Conservation (phyloP, 805 yeast species). For the Dipodascus geniculatus region DNA sequence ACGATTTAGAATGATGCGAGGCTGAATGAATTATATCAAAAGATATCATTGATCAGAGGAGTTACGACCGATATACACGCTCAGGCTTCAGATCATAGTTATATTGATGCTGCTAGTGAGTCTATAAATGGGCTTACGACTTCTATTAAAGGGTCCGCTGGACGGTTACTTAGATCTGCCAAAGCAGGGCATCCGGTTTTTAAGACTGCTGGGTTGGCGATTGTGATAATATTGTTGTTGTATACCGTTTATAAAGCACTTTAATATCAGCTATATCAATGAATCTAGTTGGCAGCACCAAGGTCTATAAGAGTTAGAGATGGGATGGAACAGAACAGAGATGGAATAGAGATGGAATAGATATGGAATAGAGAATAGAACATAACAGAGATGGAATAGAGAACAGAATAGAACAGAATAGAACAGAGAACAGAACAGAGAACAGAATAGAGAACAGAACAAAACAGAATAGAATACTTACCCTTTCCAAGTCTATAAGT, state of each 20-base stretch:
- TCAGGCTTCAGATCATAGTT: conserved; percentile 41
- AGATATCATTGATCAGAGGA: conserved; percentile 49
- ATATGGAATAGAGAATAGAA: no score
- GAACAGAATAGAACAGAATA: no score
- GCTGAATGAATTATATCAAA: conserved; percentile 51
- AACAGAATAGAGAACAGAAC: no score
- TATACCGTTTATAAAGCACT: conserved; percentile 44
- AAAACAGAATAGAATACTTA: conserved; percentile 5
- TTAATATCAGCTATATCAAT: conserved; percentile 13
- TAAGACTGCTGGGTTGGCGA: conserved; percentile 46
- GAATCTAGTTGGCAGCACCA: background rate
- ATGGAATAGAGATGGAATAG: no score
- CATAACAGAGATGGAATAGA: no score
- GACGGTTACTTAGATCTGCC: conserved; percentile 43
- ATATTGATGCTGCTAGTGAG: conserved; percentile 33
- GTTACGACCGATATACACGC: conserved; percentile 58
- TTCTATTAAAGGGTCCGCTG: conserved; percentile 40
- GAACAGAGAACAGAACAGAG: no score
- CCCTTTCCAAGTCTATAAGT: conserved; percentile 65
- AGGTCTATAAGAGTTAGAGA: background rate
- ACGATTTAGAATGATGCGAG: conserved; percentile 43
- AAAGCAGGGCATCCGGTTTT: conserved; percentile 46
- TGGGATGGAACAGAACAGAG: background rate
- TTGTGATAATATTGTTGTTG: conserved; percentile 41
- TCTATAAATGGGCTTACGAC: conserved; percentile 39